phyloP scores from a whole-genome alignment of 2,329 filamentous ascomycete species.

The Bertia moriformis region DNA sequence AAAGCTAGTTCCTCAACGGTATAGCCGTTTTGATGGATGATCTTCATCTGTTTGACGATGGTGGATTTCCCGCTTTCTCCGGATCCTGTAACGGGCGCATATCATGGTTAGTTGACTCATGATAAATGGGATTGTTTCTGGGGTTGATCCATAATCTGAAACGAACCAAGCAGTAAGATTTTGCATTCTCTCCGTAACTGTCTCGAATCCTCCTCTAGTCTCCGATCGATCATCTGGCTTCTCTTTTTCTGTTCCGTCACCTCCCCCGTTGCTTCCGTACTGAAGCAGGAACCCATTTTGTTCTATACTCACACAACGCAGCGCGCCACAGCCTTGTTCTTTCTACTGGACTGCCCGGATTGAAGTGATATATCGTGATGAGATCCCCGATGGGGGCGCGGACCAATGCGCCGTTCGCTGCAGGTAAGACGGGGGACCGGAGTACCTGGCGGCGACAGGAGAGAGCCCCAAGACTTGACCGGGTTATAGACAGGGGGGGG shows the following conservation, averaged over 20 bases:
- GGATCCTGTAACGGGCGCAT: slow-evolving; percentile 53
- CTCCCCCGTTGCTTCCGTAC: neutral
- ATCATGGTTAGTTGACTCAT: slow-evolving; percentile 3
- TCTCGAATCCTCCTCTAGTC: slow-evolving; percentile 58
- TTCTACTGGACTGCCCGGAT: too few species aligned
- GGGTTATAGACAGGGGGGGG: too few species aligned
- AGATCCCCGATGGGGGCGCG: too few species aligned
- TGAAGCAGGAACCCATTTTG: neutral
- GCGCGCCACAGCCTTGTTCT: too few species aligned
- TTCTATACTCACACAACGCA: neutral
- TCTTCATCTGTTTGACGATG: slow-evolving; percentile 99
- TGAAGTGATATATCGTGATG: too few species aligned
- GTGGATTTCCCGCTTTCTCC: slow-evolving; percentile 98
- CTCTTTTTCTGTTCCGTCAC: slow-evolving; percentile 6
- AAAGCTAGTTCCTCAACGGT: slow-evolving; percentile 83
- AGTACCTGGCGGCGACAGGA: neutral
- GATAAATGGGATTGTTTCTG: too few species aligned
- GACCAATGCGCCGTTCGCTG: too few species aligned
- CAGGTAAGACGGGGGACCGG: too few species aligned
- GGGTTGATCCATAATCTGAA: too few species aligned
- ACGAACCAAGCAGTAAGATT: slow-evolving; percentile 57
- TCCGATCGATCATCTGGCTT: slow-evolving; percentile 42
- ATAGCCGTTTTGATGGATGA: slow-evolving; percentile 97
- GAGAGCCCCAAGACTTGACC: neutral
- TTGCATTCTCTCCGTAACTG: slow-evolving; percentile 65